These are phyloP conservation scores for Globisporangium acanthophoron DNA, from an alignment of 352 stramenopile species.

Conservation along the genomic window DNA sequence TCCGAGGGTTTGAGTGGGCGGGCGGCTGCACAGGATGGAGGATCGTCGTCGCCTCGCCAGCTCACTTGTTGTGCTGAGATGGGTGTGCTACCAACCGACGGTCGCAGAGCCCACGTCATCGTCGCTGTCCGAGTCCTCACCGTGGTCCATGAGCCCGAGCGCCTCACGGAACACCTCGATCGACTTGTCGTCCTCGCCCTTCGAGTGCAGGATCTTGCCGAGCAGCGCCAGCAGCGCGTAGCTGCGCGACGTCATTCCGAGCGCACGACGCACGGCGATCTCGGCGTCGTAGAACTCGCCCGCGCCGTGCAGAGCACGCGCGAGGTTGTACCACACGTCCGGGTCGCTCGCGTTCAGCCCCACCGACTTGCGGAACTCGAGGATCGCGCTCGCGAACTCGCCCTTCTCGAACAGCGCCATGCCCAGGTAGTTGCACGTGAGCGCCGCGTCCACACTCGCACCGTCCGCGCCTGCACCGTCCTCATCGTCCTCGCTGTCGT, in stretches of 20 bases:
- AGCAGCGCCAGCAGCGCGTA: conserved; percentile 68
- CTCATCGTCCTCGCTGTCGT: conserved; percentile 22
- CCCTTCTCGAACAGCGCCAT: conserved; percentile 65
- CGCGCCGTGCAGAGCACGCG: conserved; percentile 46
- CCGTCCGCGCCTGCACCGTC: conserved; percentile 31
- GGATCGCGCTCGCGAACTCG: conserved; percentile 45
- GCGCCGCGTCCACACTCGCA: conserved; percentile 47
- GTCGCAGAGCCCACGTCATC: conserved; percentile 77
- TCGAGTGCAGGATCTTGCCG: conserved; percentile 79
- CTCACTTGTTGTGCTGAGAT: too few species aligned
- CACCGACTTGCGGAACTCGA: conserved; percentile 71
- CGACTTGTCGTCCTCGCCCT: conserved; percentile 70
- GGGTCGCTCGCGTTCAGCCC: conserved; percentile 55
- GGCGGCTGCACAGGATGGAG: neutral
- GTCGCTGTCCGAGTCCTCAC: conserved; percentile 56
- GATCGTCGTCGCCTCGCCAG: too few species aligned
- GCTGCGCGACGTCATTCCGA: conserved; percentile 47
- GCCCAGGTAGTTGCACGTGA: conserved; percentile 70
- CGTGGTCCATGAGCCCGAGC: conserved; percentile 54
- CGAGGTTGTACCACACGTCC: conserved; percentile 77
- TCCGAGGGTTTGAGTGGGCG: too few species aligned
- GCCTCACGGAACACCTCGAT: conserved; percentile 75
- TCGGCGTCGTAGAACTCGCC: conserved; percentile 65
- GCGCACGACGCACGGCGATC: conserved; percentile 45
- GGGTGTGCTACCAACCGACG: conserved; percentile 52